Percentiles rank a stretch among this genome's conserved stretches.
Conservation (phyloP, 2,329 filamentous ascomycete species). For the Arachnomyces sp. region DNA sequence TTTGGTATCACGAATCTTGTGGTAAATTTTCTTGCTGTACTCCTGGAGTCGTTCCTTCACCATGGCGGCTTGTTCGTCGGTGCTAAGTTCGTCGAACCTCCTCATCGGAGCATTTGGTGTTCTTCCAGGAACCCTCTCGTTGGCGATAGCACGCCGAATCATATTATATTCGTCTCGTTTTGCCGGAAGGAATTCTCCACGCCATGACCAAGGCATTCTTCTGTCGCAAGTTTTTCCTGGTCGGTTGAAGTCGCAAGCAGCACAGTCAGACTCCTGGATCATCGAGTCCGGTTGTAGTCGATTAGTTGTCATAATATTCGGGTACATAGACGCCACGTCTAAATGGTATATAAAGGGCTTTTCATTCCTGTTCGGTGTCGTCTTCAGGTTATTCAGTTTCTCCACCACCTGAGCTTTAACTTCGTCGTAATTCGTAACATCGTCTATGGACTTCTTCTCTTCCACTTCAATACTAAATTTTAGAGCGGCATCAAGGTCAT, state of each 20-base stretch:
- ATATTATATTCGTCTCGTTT: slow-evolving; percentile 99
- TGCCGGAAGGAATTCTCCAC: slow-evolving; percentile 91
- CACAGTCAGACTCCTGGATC: slow-evolving; percentile 92
- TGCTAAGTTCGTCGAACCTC: slow-evolving; percentile 69
- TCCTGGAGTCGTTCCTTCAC: slow-evolving; percentile 81
- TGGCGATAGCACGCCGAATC: slow-evolving; percentile 85
- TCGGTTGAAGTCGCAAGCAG: slow-evolving; percentile 95
- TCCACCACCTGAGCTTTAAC: slow-evolving; percentile 74
- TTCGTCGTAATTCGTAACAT: slow-evolving; percentile 73
- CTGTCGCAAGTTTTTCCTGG: slow-evolving; percentile 96
- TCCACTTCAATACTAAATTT: slow-evolving; percentile 80
- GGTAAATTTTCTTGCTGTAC: slow-evolving; percentile 98
- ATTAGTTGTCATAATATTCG: slow-evolving; percentile 99
- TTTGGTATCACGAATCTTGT: slow-evolving; percentile 94
- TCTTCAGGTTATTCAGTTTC: slow-evolving; percentile 62
- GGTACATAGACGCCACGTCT: slow-evolving; percentile 98
- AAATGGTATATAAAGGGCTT: slow-evolving; percentile 91
- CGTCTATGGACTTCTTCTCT: slow-evolving; percentile 72
- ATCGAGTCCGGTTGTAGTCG: slow-evolving; percentile 97
- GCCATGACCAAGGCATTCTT: slow-evolving; percentile 92
- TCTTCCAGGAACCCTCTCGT: slow-evolving; percentile 82
- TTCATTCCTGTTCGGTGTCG: slow-evolving; percentile 76
- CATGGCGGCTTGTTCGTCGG: slow-evolving; percentile 72
- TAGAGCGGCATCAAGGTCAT: slow-evolving; percentile 78
- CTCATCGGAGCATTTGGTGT: slow-evolving; percentile 60